Percentiles rank a stretch among this genome's conserved stretches.
phyloP scores from a whole-genome alignment of 257 asterid genomes.

The Parsonsia alboflavescens region DNA sequence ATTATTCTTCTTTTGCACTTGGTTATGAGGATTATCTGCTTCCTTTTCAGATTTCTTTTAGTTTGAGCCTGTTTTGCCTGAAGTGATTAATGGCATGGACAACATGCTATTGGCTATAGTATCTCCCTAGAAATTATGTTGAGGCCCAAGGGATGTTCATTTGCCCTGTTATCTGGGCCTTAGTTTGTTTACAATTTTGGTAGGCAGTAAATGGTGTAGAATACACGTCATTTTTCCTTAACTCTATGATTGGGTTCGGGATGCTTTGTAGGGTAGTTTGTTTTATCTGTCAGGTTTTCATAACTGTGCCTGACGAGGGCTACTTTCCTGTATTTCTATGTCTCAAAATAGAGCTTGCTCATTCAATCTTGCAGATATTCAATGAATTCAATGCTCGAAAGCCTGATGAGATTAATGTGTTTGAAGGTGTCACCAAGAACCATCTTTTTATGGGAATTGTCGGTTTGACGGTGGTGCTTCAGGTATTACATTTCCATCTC shows the following conservation, averaged over 20 bases:
- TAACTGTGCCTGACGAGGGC: neutral
- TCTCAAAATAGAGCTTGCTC: neutral
- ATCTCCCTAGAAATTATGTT: neutral
- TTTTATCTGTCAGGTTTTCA: no score
- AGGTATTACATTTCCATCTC: conserved; percentile 39
- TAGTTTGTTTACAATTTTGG: neutral
- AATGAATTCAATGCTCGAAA: conserved; percentile 91
- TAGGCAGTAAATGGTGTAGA: neutral
- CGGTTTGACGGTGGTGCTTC: conserved; percentile 66
- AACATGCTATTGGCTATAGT: neutral
- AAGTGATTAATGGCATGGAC: neutral
- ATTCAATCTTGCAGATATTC: conserved; percentile 44
- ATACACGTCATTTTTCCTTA: neutral
- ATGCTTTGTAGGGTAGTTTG: no score
- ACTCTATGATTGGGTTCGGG: no score
- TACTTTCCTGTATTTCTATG: neutral
- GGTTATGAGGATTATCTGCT: neutral
- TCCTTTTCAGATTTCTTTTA: neutral
- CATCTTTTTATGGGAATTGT: conserved; percentile 70
- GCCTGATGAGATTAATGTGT: conserved; percentile 83
- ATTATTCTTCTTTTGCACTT: neutral
- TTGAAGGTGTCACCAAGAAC: conserved; percentile 68
- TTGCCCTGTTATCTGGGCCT: neutral
- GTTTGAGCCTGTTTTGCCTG: neutral
- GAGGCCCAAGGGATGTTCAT: neutral